phyloP scores from a whole-genome alignment of 495 filamentous ascomycete species.

The Penicillium goetzii region DNA sequence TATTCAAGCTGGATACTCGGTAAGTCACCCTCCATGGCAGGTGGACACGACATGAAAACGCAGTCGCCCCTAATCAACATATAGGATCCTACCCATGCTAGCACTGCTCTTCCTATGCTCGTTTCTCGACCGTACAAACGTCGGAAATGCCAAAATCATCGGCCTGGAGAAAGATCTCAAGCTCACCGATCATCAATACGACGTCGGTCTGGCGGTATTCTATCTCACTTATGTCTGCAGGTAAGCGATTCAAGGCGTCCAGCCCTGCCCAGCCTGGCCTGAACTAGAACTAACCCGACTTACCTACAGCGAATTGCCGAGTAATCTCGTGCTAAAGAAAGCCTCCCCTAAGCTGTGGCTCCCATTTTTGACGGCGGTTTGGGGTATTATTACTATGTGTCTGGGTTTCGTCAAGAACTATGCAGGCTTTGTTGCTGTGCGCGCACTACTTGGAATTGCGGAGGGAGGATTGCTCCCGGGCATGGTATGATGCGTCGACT shows the following conservation, averaged over 20 bases:
- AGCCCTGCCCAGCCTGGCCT: neutral
- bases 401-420: slow-evolving; percentile 45
- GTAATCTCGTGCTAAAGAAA: slow-evolving; percentile 49
- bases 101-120: slow-evolving; percentile 57
- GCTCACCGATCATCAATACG: slow-evolving; percentile 66
- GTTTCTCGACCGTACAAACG: slow-evolving; percentile 60
- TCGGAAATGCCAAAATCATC: slow-evolving; percentile 67
- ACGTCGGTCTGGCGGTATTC: slow-evolving; percentile 58
- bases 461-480: slow-evolving; percentile 70
- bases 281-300: neutral
- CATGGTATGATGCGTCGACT: slow-evolving; percentile 48
- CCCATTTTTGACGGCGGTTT: slow-evolving; percentile 64
- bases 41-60: neutral
- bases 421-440: slow-evolving; percentile 58
- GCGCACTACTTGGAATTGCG: slow-evolving; percentile 64
- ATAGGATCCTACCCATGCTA: slow-evolving; percentile 64
- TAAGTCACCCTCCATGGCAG: slow-evolving; percentile 25
- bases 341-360: slow-evolving; percentile 65
- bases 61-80: neutral
- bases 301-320: slow-evolving; percentile 42
- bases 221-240: slow-evolving; percentile 69
- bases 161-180: slow-evolving; percentile 58
- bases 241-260: slow-evolving; percentile 21
- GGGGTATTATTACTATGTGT: slow-evolving; percentile 61
- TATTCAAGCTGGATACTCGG: slow-evolving; percentile 60